Base-by-base conservation (phyloP, 2,329 filamentous ascomycete species). In the Ceratocystis destructans region DNA sequence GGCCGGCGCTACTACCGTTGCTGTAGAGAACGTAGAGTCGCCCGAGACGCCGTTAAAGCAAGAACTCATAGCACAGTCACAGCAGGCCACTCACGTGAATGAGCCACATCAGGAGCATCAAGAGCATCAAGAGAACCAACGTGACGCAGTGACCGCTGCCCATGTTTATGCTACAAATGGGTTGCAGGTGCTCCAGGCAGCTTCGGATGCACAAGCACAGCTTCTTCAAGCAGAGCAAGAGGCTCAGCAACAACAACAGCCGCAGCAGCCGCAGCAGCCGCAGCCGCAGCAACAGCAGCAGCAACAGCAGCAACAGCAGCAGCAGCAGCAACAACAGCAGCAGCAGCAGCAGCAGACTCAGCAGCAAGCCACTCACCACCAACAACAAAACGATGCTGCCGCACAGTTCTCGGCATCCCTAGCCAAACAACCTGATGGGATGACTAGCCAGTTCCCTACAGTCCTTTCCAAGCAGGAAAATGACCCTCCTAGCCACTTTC, bases 161-260 rank as follows among this genome's bases (percentile, higher is more conserved):
- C 77, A 78, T 72, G 75, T 73, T 67, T 79, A 78, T 69, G 77
- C 77, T 63, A 78, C 75, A 71, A 79, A 79, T 71, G 76, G 77
- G 44, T 74, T 79, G 61, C 76, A 78, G 70, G 78, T 78, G 65
- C 74, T 79, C 44, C 77, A 79, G 69, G 77, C 77, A 22, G 77
- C 77, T 55, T 78, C 76, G 68, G 77, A 78, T 68, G 77, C 77
- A 22, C 77, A 77, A 5, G 75, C 76, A 67, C 74, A 74, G 62
- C 71, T 77, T 3, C 75, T 77, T 61, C 72, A 76, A 72, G 76
- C 76, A 8, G 66, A 64, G 22, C 66, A 67, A 22, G 61, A 66
- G 22, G 62, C 46, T 12, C 71, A 74, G 45, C 70, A 69, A 62
- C 72, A 69, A 55, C 70, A 68, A 62, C 66, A 67, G 37, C 67